Conservation (phyloP, 1,284 basidiomycete genomes). For the Stygiomarasmius scandens region DNA sequence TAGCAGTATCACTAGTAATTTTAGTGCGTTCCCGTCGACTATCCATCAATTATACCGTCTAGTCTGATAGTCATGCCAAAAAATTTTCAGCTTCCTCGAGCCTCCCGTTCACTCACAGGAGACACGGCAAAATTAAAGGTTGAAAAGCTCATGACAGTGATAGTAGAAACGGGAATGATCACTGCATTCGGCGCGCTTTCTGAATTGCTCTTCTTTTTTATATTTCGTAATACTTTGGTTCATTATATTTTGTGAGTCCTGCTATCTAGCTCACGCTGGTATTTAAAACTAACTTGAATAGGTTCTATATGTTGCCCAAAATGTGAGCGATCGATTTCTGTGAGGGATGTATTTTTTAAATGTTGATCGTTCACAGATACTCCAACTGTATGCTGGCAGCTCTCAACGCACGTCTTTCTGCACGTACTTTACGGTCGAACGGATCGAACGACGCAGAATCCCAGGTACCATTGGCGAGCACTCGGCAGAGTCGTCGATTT, state of each 20-base stretch:
- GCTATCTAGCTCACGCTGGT: not conserved
- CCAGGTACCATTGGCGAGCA: not conserved
- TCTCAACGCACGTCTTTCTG: constrained; percentile 13
- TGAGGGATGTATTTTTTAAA: not conserved
- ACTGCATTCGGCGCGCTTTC: constrained; percentile 16
- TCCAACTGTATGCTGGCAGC: constrained; percentile 18
- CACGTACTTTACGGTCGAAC: not conserved
- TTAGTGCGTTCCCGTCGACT: constrained; percentile 1
- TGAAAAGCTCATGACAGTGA: constrained; percentile 11
- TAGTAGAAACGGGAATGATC: constrained; percentile 17
- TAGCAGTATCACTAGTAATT: constrained; percentile 7
- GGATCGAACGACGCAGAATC: not conserved
- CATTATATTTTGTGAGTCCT: constrained; percentile 15
- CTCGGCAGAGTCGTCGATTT: not conserved
- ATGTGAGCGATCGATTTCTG: not conserved
- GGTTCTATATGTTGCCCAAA: constrained; percentile 18
- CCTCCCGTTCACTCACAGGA: not conserved
- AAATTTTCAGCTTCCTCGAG: constrained; percentile 2
- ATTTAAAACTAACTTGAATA: not conserved
- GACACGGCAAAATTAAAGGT: not conserved
- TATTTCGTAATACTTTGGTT: constrained; percentile 12
- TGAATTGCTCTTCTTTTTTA: constrained; percentile 15
- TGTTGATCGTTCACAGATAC: constrained; percentile 5
- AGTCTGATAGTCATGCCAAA: not conserved
- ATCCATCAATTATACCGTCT: not conserved